Base-by-base conservation (phyloP, 2,329 filamentous ascomycete species). In the Amauroascus verrucosus region DNA sequence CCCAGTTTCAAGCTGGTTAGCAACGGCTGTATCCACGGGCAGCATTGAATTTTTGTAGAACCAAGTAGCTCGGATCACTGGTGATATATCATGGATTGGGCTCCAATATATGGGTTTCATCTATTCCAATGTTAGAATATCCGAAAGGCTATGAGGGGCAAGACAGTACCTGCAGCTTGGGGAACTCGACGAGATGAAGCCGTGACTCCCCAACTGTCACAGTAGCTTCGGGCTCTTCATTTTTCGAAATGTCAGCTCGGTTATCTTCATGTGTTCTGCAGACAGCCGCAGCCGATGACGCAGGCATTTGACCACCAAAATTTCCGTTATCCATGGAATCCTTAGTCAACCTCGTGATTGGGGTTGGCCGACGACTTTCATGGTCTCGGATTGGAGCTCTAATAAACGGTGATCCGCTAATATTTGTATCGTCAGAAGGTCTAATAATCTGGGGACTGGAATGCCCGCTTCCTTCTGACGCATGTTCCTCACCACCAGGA, bases 31-130 rank as follows among this genome's bases (percentile, higher is more conserved):
- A 58, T 95, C 88, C 5, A 98, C 80, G 0, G 93, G 93, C 55
- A 87, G 75, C 89, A 97, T 95, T 0, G 86, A 91, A 64, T 96
- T 90, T 72, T 85, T 86, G 69, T 97, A 97, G 67, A 98, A 98
- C 93, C 93, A 98, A 0, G 91, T 97, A 0, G 86, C 89, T 59
- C 93, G 79, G 54, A 85, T 77, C 1, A 97, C 89, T 33, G 83
- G 76, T 6, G 88, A 85, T 30, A 94, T 80, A 63, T 97, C 93
- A 62, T 95, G 89, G 30, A 97, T 79, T 6, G 93, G 91, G 16
- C 85, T 90, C 93, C 93, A 98, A 66, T 98, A 98, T 56, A 97
- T 96, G 0, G 93, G 93, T 67, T 90, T 88, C 89, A 98, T 95
- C 63, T 87, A 78, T 11, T 37, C 32, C 45, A 28, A 37, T 11